Evolutionary conservation across 2,329 filamentous ascomycete species (phyloP), one percentile per base, ranked within the genome.

Genomic region (Cercospora berteroae): DNA sequence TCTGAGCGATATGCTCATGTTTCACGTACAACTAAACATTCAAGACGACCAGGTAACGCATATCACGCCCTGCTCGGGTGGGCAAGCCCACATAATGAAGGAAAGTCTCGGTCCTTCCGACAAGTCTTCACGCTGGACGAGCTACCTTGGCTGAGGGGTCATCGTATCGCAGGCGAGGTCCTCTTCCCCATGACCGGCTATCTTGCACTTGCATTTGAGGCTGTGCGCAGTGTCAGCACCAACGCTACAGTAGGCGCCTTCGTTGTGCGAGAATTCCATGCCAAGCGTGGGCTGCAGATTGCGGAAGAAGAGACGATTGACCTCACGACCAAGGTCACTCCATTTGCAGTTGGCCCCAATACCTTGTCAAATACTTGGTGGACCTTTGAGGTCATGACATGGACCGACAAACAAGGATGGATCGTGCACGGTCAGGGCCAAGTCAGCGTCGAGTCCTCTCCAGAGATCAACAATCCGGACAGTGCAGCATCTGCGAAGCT

Each of bases 131-230:
- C 63, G 2, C 20, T 69, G 27, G 67, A 64, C 27, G 62, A 67
- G 23, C 20, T 69, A 48, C 65, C 65, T 3, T 67, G 61, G 61
- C 36, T 67, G 23, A 20, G 61, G 7, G 71, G 72, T 27, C 73
- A 74, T 48, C 56, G 70, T 5, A 63, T 80, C 5, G 68, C 73
- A n/a, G 71, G 66, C 5, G 69, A 73, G 16, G 72, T 74, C 25
- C 65, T 80, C 4, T 78, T 76, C 27, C 78, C 78, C 0, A 73
- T 25, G n/a, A 66, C 74, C 57, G 74, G 70, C 16, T 69, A 67
- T 25, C 44, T 71, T 18, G 27, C 60, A 2, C 42, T 63, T 12
- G 48, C 23, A 8, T 18, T 63, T n/a, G 42, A 29, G 5, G 60
- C 60, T 6, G n/a, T 63, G 27, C 20, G 29, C 9, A 36, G 33